phyloP scores from a whole-genome alignment of 1,284 basidiomycete species.

The Sporisorium exsertum region DNA sequence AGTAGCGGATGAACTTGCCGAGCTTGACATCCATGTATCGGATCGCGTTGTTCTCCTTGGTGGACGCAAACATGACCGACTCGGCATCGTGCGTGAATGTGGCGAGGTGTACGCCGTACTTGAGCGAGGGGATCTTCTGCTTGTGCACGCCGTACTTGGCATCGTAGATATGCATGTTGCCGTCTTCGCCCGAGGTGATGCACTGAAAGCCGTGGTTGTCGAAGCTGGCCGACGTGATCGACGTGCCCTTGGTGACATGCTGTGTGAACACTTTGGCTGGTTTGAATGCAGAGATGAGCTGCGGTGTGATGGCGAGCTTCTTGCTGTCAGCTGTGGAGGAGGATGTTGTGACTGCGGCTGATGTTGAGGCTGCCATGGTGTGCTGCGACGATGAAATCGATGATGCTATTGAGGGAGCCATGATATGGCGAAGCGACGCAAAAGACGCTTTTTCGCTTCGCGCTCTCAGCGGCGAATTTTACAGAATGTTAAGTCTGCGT shows the following conservation, averaged over 20 bases:
- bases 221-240: constrained; percentile 84
- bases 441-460: too few species aligned
- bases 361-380: background rate
- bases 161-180: constrained; percentile 88
- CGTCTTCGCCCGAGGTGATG: constrained; percentile 91
- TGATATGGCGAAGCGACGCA: too few species aligned
- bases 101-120: constrained; percentile 94
- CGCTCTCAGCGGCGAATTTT: too few species aligned
- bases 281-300: constrained; percentile 73
- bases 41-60: constrained; percentile 91
- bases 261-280: constrained; percentile 84
- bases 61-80: constrained; percentile 89
- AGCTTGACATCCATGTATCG: constrained; percentile 94
- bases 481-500: too few species aligned
- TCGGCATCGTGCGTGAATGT: constrained; percentile 91
- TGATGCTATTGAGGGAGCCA: background rate
- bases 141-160: constrained; percentile 85
- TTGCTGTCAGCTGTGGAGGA: constrained; percentile 20
- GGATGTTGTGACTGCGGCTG: background rate
- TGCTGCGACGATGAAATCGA: background rate
- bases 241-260: constrained; percentile 70
- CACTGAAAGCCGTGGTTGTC: constrained; percentile 89
- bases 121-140: constrained; percentile 88
- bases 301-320: constrained; percentile 40
- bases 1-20: constrained; percentile 95